Evolutionary conservation across 805 yeast genomes (phyloP).

Genomic region (Metschnikowia peoriensis): DNA sequence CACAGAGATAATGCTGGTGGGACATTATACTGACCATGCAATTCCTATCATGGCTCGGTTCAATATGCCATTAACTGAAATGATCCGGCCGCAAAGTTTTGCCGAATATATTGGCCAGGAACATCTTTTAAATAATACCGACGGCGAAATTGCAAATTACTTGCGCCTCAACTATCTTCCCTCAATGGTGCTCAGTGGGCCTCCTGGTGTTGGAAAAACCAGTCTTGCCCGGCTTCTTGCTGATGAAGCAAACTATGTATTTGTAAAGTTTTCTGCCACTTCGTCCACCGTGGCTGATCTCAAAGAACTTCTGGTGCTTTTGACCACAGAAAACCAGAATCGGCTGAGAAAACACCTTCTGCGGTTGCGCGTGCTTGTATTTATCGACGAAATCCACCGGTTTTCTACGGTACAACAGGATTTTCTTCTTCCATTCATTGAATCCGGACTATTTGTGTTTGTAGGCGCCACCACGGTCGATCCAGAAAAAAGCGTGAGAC

Average conservation of each 20-base stretch:
- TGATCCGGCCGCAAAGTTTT: slow-evolving; percentile 72
- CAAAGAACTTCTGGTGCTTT: slow-evolving; percentile 55
- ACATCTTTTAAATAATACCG: slow-evolving; percentile 59
- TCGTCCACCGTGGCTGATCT: slow-evolving; percentile 65
- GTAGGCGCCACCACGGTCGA: slow-evolving; percentile 87
- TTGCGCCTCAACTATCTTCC: slow-evolving; percentile 67
- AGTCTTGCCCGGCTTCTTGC: slow-evolving; percentile 74
- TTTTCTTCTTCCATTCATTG: slow-evolving; percentile 77
- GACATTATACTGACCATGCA: too few relatives aligned
- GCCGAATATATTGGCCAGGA: slow-evolving; percentile 81
- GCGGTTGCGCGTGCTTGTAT: slow-evolving; percentile 47
- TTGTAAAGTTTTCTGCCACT: slow-evolving; percentile 86
- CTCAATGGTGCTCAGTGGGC: slow-evolving; percentile 90
- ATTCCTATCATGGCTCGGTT: neutral
- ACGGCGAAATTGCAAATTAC: slow-evolving; percentile 65
- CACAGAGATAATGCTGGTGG: neutral
- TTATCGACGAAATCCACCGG: slow-evolving; percentile 91
- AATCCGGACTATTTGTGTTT: slow-evolving; percentile 73
- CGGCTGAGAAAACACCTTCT: slow-evolving; percentile 25
- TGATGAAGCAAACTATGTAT: slow-evolving; percentile 48
- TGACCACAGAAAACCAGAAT: slow-evolving; percentile 40
- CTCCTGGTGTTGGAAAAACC: slow-evolving; percentile 95
- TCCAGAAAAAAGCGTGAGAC: slow-evolving; percentile 76
- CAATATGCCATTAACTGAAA: slow-evolving; percentile 63
- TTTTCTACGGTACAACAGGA: slow-evolving; percentile 88